Base-by-base conservation (phyloP, 192 early-diverging fungal species). In the Backusella australiensis region DNA sequence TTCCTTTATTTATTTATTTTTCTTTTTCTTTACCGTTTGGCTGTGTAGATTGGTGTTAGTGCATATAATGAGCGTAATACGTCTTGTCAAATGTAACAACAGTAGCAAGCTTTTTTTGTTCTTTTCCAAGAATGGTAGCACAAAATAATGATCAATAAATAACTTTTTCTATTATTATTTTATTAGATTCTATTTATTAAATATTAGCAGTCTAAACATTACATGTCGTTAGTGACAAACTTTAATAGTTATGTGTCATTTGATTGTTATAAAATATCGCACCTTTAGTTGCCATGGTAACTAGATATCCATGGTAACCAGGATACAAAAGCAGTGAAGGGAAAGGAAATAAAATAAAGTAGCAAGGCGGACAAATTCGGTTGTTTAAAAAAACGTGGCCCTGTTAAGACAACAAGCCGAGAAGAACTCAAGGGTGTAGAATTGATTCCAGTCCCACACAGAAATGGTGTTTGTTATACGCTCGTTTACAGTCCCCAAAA, bases 71-170 rank as follows among this genome's bases (percentile, higher is more conserved):
- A 53, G 8, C 52, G 4, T n/a, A 53, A 53, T 53, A 44, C 14
- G 21, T 53, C 19, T 56, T 56, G n/a, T 56, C 52, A 23, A 32
- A 56, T 56, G 19, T 23, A 56, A 56, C 52, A 32, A 32, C 32
- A 32, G 32, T 32, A 32, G 32, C 32, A 21, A 23, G 21, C n/a
- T 56, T 9, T n/a, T 53, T 21, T n/a, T 56, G 8, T 21, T 56
- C 8, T 56, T 56, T 56, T 56, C n/a, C 15, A 44, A 44, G 1
- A 44, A 44, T 9, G n/a, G 53, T 56, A 21, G n/a, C 53, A 56
- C 53, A 56, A 56, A 56, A 56, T 56, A 56, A 56, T 56, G 53
- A 21, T 56, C 53, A 56, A 56, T 56, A 56, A 56, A 56, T 56
- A 56, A 56, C 21, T 56, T 56, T 56, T 56, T 56, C 53, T 56